Evolutionary conservation across 1,284 basidiomycete genomes (phyloP).

Genomic region (Sporisorium reilianum): DNA sequence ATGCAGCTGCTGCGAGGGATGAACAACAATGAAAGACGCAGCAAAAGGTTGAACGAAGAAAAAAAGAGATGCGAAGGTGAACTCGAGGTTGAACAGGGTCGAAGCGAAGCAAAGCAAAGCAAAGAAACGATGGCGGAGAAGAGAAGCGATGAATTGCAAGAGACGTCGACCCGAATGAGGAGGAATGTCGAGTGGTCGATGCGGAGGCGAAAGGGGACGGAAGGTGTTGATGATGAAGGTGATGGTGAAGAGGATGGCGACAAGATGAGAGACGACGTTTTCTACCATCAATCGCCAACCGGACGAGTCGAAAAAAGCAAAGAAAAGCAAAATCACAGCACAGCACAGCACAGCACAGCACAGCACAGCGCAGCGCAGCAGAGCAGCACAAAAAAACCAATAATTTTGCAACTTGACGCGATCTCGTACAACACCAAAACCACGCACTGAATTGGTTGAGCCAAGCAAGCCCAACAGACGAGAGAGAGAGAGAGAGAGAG

Average conservation of each 20-base stretch:
- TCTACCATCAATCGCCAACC: not conserved
- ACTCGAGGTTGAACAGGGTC: constrained; percentile 3
- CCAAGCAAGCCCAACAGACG: no score
- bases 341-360: not conserved
- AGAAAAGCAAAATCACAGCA: not conserved
- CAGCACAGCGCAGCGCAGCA: not conserved
- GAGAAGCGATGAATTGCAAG: no score
- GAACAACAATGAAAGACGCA: not conserved
- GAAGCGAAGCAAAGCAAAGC: not conserved
- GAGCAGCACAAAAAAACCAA: not conserved
- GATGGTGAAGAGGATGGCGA: constrained; percentile 1
- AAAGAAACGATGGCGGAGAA: not conserved
- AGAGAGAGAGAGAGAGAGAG: no score
- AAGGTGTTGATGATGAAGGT: not conserved
- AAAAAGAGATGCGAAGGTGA: constrained; percentile 4
- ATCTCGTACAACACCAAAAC: not conserved
- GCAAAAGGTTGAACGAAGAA: constrained; percentile 5
- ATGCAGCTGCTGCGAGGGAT: not conserved
- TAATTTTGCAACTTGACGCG: constrained; percentile 1
- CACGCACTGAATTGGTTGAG: no score
- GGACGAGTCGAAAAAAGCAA: not conserved
- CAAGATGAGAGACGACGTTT: not conserved
- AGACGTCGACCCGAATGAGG: not conserved
- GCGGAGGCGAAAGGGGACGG: not conserved
- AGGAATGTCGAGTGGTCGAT: not conserved